Percentiles rank a stretch among this genome's conserved stretches.
Conservation (phyloP, 495 filamentous ascomycete genomes). For the Paragyromitra xinjiangensis region DNA sequence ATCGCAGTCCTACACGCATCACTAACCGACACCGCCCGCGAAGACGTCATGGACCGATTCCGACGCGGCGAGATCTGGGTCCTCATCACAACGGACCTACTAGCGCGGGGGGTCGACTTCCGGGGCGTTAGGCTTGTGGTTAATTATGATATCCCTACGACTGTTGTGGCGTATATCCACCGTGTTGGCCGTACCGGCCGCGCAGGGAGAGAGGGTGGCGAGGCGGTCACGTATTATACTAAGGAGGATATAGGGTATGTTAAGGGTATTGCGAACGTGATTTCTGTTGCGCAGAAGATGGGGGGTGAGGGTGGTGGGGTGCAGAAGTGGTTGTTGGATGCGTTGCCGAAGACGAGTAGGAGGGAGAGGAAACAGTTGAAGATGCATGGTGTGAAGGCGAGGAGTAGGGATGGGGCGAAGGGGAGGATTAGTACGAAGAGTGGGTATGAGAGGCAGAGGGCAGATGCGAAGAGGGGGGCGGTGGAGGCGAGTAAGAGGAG, state of each 20-base stretch:
- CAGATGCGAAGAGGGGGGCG: constrained; percentile 78
- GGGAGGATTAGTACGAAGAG: constrained; percentile 88
- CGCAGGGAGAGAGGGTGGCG: constrained; percentile 84
- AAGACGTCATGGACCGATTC: constrained; percentile 85
- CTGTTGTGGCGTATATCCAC: constrained; percentile 84
- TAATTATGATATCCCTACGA: constrained; percentile 91
- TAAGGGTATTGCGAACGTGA: constrained; percentile 91
- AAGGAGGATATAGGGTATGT: constrained; percentile 91
- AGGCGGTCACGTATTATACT: constrained; percentile 94
- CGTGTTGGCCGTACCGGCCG: constrained; percentile 91
- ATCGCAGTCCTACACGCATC: constrained; percentile 91
- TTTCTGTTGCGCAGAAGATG: constrained; percentile 80
- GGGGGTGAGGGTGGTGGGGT: constrained; percentile 64
- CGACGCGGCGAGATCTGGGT: constrained; percentile 94
- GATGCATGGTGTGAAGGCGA: constrained; percentile 79
- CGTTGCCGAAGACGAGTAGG: constrained; percentile 82
- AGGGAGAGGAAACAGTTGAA: constrained; percentile 83
- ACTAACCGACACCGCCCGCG: constrained; percentile 77
- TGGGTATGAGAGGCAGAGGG: constrained; percentile 80
- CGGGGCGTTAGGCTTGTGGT: constrained; percentile 90
- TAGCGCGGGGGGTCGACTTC: constrained; percentile 92
- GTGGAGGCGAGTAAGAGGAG: constrained; percentile 74
- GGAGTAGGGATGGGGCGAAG: constrained; percentile 65
- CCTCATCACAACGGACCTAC: constrained; percentile 90
- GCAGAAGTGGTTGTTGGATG: constrained; percentile 88